Evolutionary conservation across 805 yeast species (phyloP), one percentile per base, ranked within the genome.

Genomic region (Pichia deserticola): DNA sequence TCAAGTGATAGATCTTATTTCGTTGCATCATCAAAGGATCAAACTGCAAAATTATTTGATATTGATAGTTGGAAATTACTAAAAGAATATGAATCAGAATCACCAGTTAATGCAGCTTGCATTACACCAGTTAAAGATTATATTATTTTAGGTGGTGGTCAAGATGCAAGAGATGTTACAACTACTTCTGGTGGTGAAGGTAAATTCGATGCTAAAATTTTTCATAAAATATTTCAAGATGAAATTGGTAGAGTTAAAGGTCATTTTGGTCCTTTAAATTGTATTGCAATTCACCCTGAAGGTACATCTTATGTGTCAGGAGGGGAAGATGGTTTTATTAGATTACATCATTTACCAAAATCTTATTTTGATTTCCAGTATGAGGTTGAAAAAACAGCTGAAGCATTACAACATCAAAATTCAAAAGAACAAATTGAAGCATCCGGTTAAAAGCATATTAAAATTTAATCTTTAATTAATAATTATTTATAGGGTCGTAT

Each of bases 231-330:
- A 45, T 93, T 90, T 68, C 85, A 84, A 68, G 98, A 92, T 65
- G 98, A 92, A 69, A 83, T 93, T 57, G 99, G 98, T 58, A 84
- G 97, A 72, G 92, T 93, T 45, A 88, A 86, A 71, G 99, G 99
- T 51, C 99, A 93, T 74, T 93, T 93, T 77, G 99, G 99, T 76
- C 99, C 99, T 44, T 79, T 93, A 62, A 93, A 93, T 74, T 82
- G 86, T 57, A 78, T 93, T 55, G 96, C 96, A 34, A 86, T 89
- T 48, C 96, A 89, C 69, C 99, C 99, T 50, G 84, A 82, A 61
- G 99, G 98, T 50, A 79, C 85, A 35, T 84, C 92, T 44, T 93
- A 86, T 67, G 90, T 95, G n/a, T 84, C 95, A 51, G 99, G 99
- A 45, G 96, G 97, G 65, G 99, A 93, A 76, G 99, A 93, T 74